phyloP scores from a whole-genome alignment of 805 yeast genomes.

The Allodekkera sacchari region DNA sequence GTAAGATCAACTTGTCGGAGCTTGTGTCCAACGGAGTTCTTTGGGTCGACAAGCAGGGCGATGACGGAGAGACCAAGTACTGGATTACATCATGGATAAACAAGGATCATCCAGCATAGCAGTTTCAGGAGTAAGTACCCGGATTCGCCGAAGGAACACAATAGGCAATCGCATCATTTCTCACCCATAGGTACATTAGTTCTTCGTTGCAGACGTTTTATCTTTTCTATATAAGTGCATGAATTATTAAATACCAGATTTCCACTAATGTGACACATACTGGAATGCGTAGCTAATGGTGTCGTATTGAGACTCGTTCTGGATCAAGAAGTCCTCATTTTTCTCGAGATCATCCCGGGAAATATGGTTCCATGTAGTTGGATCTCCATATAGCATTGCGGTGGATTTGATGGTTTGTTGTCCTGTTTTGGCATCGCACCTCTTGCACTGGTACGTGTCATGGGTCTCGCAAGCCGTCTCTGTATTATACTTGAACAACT shows the following conservation, averaged over 20 bases:
- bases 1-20: slow-evolving; percentile 58
- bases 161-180: too few relatives aligned
- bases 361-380: slow-evolving; percentile 95
- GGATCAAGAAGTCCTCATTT: slow-evolving; percentile 71
- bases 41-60: slow-evolving; percentile 67
- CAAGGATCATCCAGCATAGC: too few relatives aligned
- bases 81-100: slow-evolving; percentile 76
- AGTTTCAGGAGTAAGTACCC: neutral
- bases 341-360: slow-evolving; percentile 48
- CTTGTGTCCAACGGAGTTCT: slow-evolving; percentile 76
- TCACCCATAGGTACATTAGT: too few relatives aligned
- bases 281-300: slow-evolving; percentile 87
- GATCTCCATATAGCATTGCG: slow-evolving; percentile 94
- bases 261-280: slow-evolving; percentile 72
- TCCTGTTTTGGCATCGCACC: slow-evolving; percentile 50
- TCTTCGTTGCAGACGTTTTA: too few relatives aligned
- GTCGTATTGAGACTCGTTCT: slow-evolving; percentile 59
- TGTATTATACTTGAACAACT: slow-evolving; percentile 63
- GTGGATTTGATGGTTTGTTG: slow-evolving; percentile 58
- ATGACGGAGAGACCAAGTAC: slow-evolving; percentile 34
- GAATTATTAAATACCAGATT: too few relatives aligned
- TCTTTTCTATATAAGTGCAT: too few relatives aligned
- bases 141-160: neutral
- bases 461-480: slow-evolving; percentile 83
- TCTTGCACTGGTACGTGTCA: slow-evolving; percentile 78